These are phyloP conservation scores for Colletotrichum sp. DNA, from an alignment of 2,329 filamentous ascomycete species.

Conservation along the genomic window DNA sequence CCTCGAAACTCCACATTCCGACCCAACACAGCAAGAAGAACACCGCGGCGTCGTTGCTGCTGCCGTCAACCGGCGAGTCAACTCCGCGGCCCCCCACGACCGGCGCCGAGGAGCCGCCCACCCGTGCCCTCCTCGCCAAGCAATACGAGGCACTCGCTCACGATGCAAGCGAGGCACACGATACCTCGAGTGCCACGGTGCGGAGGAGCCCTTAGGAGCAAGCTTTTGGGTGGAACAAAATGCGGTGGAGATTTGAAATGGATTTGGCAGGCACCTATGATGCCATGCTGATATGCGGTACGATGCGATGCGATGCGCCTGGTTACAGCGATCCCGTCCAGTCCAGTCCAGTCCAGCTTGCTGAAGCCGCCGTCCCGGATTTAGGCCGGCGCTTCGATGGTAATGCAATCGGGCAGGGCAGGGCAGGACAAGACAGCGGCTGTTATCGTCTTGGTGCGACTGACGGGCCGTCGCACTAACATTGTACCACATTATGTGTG, in stretches of 20 bases:
- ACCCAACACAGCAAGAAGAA: neutral
- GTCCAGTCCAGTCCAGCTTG: neutral
- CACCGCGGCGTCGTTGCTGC: neutral
- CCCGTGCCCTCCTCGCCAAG: neutral
- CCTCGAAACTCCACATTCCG: neutral
- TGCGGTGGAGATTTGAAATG: neutral
- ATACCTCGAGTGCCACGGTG: neutral
- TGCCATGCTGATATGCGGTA: neutral
- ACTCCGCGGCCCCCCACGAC: neutral
- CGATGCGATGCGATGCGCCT: neutral
- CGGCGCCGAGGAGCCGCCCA: neutral
- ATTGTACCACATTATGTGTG: neutral
- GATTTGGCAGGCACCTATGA: neutral
- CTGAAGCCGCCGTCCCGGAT: neutral
- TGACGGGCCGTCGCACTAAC: slow-evolving; percentile 1
- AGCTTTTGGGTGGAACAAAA: neutral
- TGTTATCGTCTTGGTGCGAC: neutral
- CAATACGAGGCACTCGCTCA: neutral
- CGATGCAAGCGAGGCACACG: neutral
- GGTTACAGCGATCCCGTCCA: neutral
- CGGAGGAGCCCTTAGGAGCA: neutral
- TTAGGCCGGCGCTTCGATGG: neutral
- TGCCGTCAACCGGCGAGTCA: neutral
- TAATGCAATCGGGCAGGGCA: neutral
- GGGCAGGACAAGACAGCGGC: neutral